phyloP scores from a whole-genome alignment of 805 yeast genomes.

The Candida suzukii region DNA sequence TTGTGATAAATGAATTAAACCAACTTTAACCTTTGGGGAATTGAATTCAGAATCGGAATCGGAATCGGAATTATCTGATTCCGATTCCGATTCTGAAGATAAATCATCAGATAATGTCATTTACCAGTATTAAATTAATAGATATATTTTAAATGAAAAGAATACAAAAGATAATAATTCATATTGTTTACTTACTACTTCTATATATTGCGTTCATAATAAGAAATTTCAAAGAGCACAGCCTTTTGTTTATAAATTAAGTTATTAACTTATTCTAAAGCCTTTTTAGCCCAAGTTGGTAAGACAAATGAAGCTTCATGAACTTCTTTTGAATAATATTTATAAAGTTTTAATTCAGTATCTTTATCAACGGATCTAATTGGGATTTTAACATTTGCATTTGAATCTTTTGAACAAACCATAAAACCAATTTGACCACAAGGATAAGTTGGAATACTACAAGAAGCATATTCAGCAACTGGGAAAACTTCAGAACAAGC shows the following conservation, averaged over 20 bases:
- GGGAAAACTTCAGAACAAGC: constrained; percentile 86
- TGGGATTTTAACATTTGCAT: constrained; percentile 62
- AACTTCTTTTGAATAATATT: constrained; percentile 76
- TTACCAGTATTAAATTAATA: too few species aligned
- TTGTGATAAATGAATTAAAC: constrained; percentile 6
- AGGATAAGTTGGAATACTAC: constrained; percentile 94
- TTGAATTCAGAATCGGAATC: too few species aligned
- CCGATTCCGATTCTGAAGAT: too few species aligned
- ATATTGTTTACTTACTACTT: too few species aligned
- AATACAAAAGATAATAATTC: too few species aligned
- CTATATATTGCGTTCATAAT: too few species aligned
- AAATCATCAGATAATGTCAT: too few species aligned
- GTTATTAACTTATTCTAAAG: constrained; percentile 12
- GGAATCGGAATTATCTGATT: too few species aligned
- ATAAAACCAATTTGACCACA: constrained; percentile 97
- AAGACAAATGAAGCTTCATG: constrained; percentile 86
- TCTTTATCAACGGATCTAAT: constrained; percentile 54
- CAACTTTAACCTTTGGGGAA: too few species aligned
- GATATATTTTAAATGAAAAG: too few species aligned
- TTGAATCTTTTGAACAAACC: constrained; percentile 80
- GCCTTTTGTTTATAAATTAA: not conserved
- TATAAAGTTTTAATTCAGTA: constrained; percentile 58
- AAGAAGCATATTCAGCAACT: constrained; percentile 82
- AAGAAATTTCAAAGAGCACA: too few species aligned
- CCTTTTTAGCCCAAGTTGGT: constrained; percentile 79